Conservation (phyloP, 768 basidiomycete genomes). For the Chalciporus pseudorubinellus region DNA sequence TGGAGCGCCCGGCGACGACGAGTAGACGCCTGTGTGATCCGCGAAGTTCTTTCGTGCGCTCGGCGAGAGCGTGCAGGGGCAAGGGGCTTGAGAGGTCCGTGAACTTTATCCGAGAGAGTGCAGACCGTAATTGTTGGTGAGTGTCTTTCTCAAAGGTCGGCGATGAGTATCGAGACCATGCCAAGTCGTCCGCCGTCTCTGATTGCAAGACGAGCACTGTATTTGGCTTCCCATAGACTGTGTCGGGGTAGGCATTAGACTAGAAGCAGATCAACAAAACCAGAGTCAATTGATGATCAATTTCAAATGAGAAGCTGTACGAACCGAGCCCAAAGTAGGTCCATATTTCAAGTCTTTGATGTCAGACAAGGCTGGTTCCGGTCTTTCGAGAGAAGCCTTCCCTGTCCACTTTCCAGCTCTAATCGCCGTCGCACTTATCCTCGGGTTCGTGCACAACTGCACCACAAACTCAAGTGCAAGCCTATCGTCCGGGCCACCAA, state of each 20-base stretch:
- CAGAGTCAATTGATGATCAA: constrained; percentile 4
- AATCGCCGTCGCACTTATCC: constrained; percentile 71
- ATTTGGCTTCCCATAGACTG: constrained; percentile 62
- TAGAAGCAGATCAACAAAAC: constrained; percentile 17
- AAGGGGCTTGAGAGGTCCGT: constrained; percentile 42
- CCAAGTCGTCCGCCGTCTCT: constrained; percentile 76
- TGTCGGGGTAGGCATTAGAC: constrained; percentile 59
- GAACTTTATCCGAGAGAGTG: constrained; percentile 70
- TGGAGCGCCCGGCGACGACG: constrained; percentile 74
- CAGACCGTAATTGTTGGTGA: constrained; percentile 18
- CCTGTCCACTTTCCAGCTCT: constrained; percentile 44
- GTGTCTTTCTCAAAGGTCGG: constrained; percentile 10
- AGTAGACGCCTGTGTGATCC: constrained; percentile 42
- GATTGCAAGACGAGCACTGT: constrained; percentile 71
- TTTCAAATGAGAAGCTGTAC: constrained; percentile 7
- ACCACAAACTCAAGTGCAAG: constrained; percentile 77
- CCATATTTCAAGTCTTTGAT: constrained; percentile 38
- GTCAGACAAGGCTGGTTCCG: constrained; percentile 56
- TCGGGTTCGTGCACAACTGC: constrained; percentile 66
- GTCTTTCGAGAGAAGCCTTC: constrained; percentile 52
- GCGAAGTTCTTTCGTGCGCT: constrained; percentile 34
- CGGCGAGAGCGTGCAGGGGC: constrained; percentile 57
- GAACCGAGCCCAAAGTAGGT: background rate
- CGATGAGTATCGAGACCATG: constrained; percentile 65
- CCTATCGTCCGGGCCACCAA: constrained; percentile 93